Conservation (phyloP, 257 asterid species). For the Schizonepeta tenuifolia region DNA sequence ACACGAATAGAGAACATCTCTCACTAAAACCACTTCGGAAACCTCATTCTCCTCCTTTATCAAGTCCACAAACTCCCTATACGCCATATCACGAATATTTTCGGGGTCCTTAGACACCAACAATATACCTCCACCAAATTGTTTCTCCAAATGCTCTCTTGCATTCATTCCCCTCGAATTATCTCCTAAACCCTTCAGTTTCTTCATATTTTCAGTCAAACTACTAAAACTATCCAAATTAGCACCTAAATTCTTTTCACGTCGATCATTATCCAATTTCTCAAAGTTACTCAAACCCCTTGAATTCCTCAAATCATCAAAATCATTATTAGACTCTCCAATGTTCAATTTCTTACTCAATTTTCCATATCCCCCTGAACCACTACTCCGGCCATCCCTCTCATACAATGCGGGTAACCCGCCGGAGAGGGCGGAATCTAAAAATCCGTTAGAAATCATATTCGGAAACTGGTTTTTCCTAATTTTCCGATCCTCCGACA, state of each 20-base stretch:
- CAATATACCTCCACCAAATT: conserved; percentile 76
- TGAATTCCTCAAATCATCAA: conserved; percentile 39
- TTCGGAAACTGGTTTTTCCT: conserved; percentile 43
- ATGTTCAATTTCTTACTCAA: conserved; percentile 36
- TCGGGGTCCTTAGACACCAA: conserved; percentile 80
- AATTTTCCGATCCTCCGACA: conserved; percentile 74
- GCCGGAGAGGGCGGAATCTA: conserved; percentile 67
- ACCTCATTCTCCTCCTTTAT: conserved; percentile 89
- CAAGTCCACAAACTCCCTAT: conserved; percentile 67
- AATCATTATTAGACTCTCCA: conserved; percentile 39
- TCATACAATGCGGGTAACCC: conserved; percentile 70
- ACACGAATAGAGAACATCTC: conserved; percentile 93
- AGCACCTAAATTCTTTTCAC: conserved; percentile 31
- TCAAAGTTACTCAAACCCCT: conserved; percentile 39
- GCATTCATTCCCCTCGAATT: conserved; percentile 45
- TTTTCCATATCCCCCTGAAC: conserved; percentile 39
- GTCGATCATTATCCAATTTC: conserved; percentile 38
- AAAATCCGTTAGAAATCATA: conserved; percentile 52
- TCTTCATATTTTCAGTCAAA: conserved; percentile 46
- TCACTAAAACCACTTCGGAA: conserved; percentile 79
- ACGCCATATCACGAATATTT: conserved; percentile 83
- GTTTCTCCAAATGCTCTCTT: conserved; percentile 55
- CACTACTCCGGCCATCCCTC: conserved; percentile 35
- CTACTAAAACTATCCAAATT: conserved; percentile 31
- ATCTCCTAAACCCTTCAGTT: conserved; percentile 49